Evolutionary conservation across 2,329 filamentous ascomycete species (phyloP), one percentile per base, ranked within the genome.

Genomic region (Ophioceras dolichostomum): DNA sequence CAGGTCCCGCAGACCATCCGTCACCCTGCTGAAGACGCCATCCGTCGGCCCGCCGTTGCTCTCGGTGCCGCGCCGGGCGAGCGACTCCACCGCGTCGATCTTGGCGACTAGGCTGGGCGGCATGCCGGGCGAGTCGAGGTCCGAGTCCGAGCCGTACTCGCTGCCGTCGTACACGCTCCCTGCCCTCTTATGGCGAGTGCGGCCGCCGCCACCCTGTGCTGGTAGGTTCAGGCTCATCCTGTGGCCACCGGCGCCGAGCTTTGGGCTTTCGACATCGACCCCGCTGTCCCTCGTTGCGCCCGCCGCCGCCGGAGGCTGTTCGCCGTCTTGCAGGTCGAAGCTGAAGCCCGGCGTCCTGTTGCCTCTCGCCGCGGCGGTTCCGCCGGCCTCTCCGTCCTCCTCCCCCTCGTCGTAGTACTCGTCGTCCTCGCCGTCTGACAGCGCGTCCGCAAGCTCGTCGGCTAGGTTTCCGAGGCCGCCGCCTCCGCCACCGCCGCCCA

Each of bases 361-460:
- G n/a, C n/a, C n/a, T n/a, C n/a, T n/a, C n/a, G n/a, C n/a, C n/a
- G n/a, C n/a, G n/a, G n/a, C n/a, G 21, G 49, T 37, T 13, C 17
- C 27, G 10, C 14, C 34, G 10, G 13, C 18, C 1, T 12, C 24
- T 3, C 20, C 16, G 13, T n/a, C 19, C 32, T 65, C 64, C 10
- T 64, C 62, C 4, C 21, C 32, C 24, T 65, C 60, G 20, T 65
- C 41, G 39, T 61, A 60, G 35, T 67, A 64, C 24, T 70, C 67
- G 16, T 68, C 70, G n/a, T 64, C 67, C 28, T 77, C 75, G 29
- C 74, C 76, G 39, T 72, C 74, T 8, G 76, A 79, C 24, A 82
- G 75, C 4, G 79, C 77, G 50, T 83, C 82, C 2, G 80, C 84
- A 34, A 91, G 63, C 57, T 91, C 84, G 56, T 89, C 84, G 2